Conservation (phyloP, 768 basidiomycete genomes). For the Mycena floridula region DNA sequence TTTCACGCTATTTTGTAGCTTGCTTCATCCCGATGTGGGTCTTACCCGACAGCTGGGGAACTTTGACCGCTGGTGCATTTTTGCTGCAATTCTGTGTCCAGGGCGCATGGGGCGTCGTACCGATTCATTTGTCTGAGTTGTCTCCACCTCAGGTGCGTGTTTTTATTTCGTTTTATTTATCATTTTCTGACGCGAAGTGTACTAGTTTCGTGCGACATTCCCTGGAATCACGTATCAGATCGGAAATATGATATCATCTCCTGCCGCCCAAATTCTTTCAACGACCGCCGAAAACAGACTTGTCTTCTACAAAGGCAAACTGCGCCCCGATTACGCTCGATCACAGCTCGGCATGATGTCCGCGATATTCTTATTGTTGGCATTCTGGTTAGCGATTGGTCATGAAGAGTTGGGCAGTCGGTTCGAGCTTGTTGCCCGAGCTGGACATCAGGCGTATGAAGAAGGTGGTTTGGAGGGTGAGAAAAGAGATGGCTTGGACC, state of each 20-base stretch:
- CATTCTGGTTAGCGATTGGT: neutral
- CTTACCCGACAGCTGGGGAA: slow-evolving; percentile 43
- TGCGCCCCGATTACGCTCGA: neutral
- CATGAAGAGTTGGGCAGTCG: slow-evolving; percentile 1
- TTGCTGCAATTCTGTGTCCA: slow-evolving; percentile 61
- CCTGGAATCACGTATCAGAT: slow-evolving; percentile 61
- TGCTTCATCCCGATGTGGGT: slow-evolving; percentile 61
- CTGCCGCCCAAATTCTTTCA: slow-evolving; percentile 2
- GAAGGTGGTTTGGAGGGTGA: too few relatives aligned
- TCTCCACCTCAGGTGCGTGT: neutral
- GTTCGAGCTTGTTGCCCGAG: neutral
- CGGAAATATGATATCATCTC: slow-evolving; percentile 33
- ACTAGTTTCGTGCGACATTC: slow-evolving; percentile 62
- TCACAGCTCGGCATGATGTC: neutral
- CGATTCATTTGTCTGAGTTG: slow-evolving; percentile 24
- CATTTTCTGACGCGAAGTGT: slow-evolving; percentile 52
- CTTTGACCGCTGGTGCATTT: slow-evolving; percentile 59
- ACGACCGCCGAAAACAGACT: slow-evolving; percentile 1
- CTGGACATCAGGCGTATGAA: neutral
- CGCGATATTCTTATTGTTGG: neutral
- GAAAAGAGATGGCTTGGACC: too few relatives aligned
- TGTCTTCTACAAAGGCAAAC: neutral
- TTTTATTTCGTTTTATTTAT: too few relatives aligned
- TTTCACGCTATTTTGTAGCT: too few relatives aligned
- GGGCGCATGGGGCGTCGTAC: slow-evolving; percentile 64